These are phyloP conservation scores for Podospora australis DNA, from an alignment of 495 filamentous ascomycete genomes.

Conservation along the genomic window DNA sequence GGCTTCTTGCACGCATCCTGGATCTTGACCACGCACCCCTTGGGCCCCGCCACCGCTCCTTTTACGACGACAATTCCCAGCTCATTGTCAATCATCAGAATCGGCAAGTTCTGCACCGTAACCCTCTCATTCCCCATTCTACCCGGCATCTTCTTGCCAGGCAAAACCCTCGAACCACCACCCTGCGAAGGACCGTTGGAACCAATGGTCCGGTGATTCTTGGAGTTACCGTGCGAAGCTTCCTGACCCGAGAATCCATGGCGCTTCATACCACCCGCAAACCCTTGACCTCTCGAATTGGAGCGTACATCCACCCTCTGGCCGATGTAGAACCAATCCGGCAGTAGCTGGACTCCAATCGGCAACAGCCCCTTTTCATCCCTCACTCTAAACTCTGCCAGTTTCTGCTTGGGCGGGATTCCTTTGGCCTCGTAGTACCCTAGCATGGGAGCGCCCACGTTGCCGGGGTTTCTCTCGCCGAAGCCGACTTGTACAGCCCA, in stretches of 20 bases:
- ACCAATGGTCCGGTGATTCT: conserved; percentile 85
- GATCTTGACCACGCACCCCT: conserved; percentile 73
- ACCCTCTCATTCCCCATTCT: conserved; percentile 83
- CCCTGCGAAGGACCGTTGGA: conserved; percentile 82
- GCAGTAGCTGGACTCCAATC: conserved; percentile 65
- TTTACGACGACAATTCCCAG: conserved; percentile 84
- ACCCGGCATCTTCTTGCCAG: conserved; percentile 96
- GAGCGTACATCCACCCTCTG: conserved; percentile 83
- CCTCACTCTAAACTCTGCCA: conserved; percentile 84
- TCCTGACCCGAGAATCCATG: conserved; percentile 83
- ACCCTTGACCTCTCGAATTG: conserved; percentile 77
- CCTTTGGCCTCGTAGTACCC: conserved; percentile 77
- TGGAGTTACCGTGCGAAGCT: conserved; percentile 88
- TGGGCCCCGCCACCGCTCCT: conserved; percentile 77
- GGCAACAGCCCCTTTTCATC: conserved; percentile 63
- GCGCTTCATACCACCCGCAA: conserved; percentile 95
- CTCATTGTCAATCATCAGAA: conserved; percentile 77
- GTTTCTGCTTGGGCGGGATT: conserved; percentile 70
- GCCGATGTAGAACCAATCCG: conserved; percentile 83
- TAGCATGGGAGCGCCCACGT: conserved; percentile 70
- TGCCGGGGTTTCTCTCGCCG: conserved; percentile 67
- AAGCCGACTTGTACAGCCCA: conserved; percentile 84
- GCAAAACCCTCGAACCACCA: conserved; percentile 81
- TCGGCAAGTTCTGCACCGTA: conserved; percentile 83
- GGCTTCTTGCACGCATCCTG: conserved; percentile 91